These are phyloP conservation scores for Pistacia atlantica DNA, from an alignment of 345 rosid species.

Conservation along the genomic window DNA sequence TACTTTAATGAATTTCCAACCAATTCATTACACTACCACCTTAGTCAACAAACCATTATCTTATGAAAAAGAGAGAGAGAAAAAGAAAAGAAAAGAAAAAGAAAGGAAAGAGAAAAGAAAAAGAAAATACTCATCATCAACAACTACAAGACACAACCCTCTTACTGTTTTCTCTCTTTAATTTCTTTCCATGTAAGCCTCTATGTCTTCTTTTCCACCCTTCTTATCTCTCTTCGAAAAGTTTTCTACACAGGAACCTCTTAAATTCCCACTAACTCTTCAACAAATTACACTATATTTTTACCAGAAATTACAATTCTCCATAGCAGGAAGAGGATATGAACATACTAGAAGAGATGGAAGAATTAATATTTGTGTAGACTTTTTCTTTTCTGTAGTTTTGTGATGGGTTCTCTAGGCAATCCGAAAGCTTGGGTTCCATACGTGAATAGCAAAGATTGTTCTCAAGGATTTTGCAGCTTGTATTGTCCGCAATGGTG, in stretches of 20 bases:
- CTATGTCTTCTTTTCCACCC: slow-evolving; percentile 19
- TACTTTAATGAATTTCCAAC: slow-evolving; percentile 49
- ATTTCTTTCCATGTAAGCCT: slow-evolving; percentile 35
- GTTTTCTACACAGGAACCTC: background rate
- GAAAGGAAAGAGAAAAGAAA: slow-evolving; percentile 11
- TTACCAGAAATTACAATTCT: too few species aligned
- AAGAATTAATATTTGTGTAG: background rate
- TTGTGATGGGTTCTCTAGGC: slow-evolving; percentile 38
- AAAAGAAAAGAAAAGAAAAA: slow-evolving; percentile 9
- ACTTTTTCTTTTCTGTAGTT: background rate
- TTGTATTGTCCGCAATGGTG: slow-evolving; percentile 87
- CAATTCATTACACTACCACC: slow-evolving; percentile 19
- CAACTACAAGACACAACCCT: background rate
- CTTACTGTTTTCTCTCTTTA: slow-evolving; percentile 6
- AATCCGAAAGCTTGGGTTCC: slow-evolving; percentile 55
- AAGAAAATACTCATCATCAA: slow-evolving; percentile 12
- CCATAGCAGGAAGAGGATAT: background rate
- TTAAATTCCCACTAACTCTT: background rate
- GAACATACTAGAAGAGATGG: background rate
- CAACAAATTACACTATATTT: background rate
- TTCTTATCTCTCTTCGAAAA: slow-evolving; percentile 25
- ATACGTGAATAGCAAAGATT: slow-evolving; percentile 61
- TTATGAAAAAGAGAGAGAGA: slow-evolving; percentile 17
- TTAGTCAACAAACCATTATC: slow-evolving; percentile 50
- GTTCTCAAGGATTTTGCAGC: slow-evolving; percentile 76